These are phyloP conservation scores for Tilletia setariae DNA, from an alignment of 1,284 basidiomycete genomes.

Conservation along the genomic window DNA sequence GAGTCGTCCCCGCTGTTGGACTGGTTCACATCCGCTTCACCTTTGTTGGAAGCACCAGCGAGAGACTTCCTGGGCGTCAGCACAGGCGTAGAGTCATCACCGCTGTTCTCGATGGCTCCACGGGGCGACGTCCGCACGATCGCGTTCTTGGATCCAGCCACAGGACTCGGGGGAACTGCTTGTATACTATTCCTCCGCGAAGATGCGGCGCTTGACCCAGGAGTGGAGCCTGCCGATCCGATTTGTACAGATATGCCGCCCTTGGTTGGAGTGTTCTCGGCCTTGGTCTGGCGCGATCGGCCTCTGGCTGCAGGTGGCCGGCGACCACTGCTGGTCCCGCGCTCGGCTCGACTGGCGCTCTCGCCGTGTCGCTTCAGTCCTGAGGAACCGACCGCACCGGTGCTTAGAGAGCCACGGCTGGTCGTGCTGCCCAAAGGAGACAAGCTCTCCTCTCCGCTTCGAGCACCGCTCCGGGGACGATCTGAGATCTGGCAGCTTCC, in stretches of 20 bases:
- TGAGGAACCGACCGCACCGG: background rate
- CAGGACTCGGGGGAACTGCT: background rate
- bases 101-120: background rate
- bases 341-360: background rate
- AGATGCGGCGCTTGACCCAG: background rate
- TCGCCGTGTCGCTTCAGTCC: background rate
- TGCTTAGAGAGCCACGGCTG: too few relatives aligned
- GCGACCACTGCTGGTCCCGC: too few relatives aligned
- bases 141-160: background rate
- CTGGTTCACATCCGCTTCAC: background rate
- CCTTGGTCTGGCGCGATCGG: background rate
- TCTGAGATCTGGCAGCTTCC: background rate
- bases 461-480: background rate
- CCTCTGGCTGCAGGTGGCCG: background rate
- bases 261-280: background rate
- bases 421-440: background rate
- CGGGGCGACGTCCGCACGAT: background rate
- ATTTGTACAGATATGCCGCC: conserved; percentile 7
- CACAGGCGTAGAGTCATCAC: conserved; percentile 2
- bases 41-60: background rate
- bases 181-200: conserved; percentile 10
- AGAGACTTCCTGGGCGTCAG: background rate
- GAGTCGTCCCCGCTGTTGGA: background rate
- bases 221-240: background rate
- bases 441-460: background rate